Conservation (phyloP, 768 basidiomycete genomes). For the Russula sp. region DNA sequence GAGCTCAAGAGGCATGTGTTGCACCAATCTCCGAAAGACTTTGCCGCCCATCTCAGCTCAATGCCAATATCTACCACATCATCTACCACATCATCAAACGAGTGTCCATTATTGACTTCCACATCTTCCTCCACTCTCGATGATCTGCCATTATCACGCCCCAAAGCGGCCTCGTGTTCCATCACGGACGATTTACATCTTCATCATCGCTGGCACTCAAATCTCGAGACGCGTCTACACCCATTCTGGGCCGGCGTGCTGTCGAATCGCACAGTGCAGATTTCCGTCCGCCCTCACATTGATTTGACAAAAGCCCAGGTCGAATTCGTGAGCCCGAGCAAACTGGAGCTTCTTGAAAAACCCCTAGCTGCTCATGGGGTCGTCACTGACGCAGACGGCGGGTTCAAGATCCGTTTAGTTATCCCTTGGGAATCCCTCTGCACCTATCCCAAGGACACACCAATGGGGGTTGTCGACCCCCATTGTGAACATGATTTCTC, state of each 20-base stretch:
- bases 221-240: constrained; percentile 67
- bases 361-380: constrained; percentile 47
- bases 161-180: not conserved
- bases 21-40: constrained; percentile 7
- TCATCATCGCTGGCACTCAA: constrained; percentile 54
- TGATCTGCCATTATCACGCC: not conserved
- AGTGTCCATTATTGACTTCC: constrained; percentile 5
- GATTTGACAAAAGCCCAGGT: constrained; percentile 18
- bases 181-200: constrained; percentile 27
- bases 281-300: constrained; percentile 51
- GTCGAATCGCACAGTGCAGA: constrained; percentile 49
- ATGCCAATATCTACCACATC: constrained; percentile 17
- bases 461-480: constrained; percentile 50
- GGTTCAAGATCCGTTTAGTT: constrained; percentile 56
- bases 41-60: constrained; percentile 2
- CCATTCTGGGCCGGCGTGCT: constrained; percentile 78
- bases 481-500: constrained; percentile 41
- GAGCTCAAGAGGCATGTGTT: constrained; percentile 50
- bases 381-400: constrained; percentile 60
- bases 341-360: constrained; percentile 4
- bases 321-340: constrained; percentile 25
- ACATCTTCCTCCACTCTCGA: not conserved
- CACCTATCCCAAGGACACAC: constrained; percentile 48
- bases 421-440: constrained; percentile 66
- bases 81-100: constrained; percentile 7